Evolutionary conservation across 2,329 filamentous ascomycete species (phyloP), one percentile per base, ranked within the genome.

Genomic region (Alternaria sp.): DNA sequence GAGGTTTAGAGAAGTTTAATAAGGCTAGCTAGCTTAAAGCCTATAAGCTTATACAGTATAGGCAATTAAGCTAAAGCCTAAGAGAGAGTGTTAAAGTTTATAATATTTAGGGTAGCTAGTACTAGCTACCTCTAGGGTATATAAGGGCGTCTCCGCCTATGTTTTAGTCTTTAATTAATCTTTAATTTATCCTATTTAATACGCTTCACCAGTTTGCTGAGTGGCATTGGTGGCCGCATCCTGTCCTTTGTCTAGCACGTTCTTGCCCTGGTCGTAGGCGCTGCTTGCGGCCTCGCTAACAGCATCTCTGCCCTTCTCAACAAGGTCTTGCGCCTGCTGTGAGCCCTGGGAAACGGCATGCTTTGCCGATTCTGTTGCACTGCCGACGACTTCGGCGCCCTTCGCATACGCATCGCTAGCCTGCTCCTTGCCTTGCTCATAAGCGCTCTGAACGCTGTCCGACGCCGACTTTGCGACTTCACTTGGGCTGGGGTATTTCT

Each of bases 401-500:
- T 72, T 77, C 2, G 59, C 61, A 49, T 72, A 74, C 4, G 55
- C 66, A 17, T 68, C 69, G 12, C 64, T 64, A 11, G 62, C 69
- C 23, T 73, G 69, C 54, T 73, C 74, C 59, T 77, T 78, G 19
- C 76, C 75, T n/a, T 76, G 70, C 21, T 75, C 70, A 32, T 74
- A 77, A 5, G 73, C 73, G 8, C 74, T 69, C 47, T 76, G 73
- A 8, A 72, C 77, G 51, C 72, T 61, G 7, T 75, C 72, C 9
- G 72, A 66, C 4, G 77, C 77, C 62, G 69, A 70, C 54, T 74
- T 68, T 36, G 75, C 73, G 36, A 84, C 57, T 63, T 84, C 80
- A 15, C 76, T 77, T 13, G 80, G 78, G 68, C 81, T 72, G 3
- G 80, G 78, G 49, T 77, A 84, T 57, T 77, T 72, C 68, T 79